Evolutionary conservation across 1,284 basidiomycete species (phyloP).

Genomic region (Ustilago shanxiensis): DNA sequence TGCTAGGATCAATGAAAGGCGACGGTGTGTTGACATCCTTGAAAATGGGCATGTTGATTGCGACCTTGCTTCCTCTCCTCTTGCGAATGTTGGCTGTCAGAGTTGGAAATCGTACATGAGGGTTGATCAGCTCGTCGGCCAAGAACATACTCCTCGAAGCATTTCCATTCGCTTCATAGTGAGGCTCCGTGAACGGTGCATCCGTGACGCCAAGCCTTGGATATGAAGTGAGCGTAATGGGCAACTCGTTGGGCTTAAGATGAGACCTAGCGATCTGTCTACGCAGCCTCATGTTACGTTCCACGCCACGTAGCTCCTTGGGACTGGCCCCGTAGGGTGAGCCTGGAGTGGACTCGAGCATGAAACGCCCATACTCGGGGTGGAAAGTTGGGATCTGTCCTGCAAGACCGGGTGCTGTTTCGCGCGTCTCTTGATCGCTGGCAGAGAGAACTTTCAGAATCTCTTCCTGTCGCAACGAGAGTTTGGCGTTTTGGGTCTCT

Average conservation of each 20-base stretch:
- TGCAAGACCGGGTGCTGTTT: constrained; percentile 74
- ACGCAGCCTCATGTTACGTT: constrained; percentile 89
- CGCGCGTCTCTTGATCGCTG: constrained; percentile 74
- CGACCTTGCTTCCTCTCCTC: constrained; percentile 90
- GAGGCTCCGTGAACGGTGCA: constrained; percentile 86
- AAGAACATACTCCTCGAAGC: constrained; percentile 93
- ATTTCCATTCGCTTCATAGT: constrained; percentile 80
- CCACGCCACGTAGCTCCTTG: constrained; percentile 86
- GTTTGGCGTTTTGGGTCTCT: constrained; percentile 81
- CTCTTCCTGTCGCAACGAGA: constrained; percentile 93
- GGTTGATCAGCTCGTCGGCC: constrained; percentile 95
- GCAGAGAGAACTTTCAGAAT: constrained; percentile 82
- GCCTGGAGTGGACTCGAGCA: constrained; percentile 98
- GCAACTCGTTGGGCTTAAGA: constrained; percentile 86
- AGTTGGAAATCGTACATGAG: constrained; percentile 97
- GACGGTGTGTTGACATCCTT: constrained; percentile 86
- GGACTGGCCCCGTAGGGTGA: constrained; percentile 90
- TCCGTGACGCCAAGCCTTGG: constrained; percentile 89
- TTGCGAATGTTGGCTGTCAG: constrained; percentile 94
- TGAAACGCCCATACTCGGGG: constrained; percentile 97
- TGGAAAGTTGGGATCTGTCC: constrained; percentile 88
- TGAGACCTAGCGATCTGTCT: constrained; percentile 86
- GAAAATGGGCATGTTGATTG: constrained; percentile 94
- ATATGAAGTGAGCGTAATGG: constrained; percentile 94
- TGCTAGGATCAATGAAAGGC: constrained; percentile 89